Evolutionary conservation across 345 rosid species (phyloP).

Genomic region (Lepidium aucheri): DNA sequence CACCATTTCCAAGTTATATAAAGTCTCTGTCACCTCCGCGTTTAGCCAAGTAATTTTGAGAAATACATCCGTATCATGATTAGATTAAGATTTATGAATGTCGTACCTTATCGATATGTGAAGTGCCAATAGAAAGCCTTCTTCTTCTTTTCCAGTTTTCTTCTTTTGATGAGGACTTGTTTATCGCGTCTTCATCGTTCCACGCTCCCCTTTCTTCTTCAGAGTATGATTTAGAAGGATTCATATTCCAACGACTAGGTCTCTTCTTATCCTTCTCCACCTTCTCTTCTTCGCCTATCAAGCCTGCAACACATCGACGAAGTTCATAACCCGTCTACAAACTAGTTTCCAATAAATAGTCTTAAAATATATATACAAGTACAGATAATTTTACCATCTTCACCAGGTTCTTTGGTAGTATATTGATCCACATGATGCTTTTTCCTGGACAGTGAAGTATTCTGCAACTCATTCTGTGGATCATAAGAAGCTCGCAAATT

Average conservation of each 20-base stretch:
- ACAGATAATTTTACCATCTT: constrained; percentile 29
- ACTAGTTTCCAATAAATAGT: neutral
- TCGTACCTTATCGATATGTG: constrained; percentile 45
- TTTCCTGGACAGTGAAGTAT: constrained; percentile 34
- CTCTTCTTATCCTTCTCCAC: constrained; percentile 28
- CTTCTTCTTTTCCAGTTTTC: constrained; percentile 49
- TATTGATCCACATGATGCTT: constrained; percentile 27
- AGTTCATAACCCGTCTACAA: neutral
- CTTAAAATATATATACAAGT: neutral
- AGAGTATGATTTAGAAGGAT: constrained; percentile 23
- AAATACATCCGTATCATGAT: neutral
- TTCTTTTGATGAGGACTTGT: constrained; percentile 31
- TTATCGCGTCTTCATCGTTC: constrained; percentile 23
- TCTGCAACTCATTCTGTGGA: constrained; percentile 33
- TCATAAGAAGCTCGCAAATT: constrained; percentile 13
- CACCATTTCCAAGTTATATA: neutral
- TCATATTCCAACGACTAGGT: constrained; percentile 37
- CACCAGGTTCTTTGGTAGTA: constrained; percentile 30
- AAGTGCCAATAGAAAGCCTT: constrained; percentile 31
- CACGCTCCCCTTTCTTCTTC: constrained; percentile 38
- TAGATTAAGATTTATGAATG: neutral
- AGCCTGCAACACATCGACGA: constrained; percentile 19
- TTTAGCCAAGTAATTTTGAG: neutral
- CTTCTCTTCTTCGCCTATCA: constrained; percentile 27
- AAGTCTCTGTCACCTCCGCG: neutral